Evolutionary conservation across 2,329 filamentous ascomycete species (phyloP), one percentile per base, ranked within the genome.

Genomic region (Arthroderma sp.): DNA sequence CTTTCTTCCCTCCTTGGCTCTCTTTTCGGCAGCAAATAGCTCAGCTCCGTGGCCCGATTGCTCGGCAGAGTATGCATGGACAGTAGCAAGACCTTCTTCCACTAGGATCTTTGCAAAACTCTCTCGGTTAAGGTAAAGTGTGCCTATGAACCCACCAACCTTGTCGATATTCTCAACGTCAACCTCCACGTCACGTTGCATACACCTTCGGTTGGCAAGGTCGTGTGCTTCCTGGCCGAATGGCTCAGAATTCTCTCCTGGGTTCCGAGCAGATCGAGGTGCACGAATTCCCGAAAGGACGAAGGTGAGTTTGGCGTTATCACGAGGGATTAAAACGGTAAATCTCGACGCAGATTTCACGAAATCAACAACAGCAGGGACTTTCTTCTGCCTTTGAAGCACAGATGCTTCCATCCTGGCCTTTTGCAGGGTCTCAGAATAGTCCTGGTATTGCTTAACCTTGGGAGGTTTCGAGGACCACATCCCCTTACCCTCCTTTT

Each of bases 331-430:
- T 6, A 98, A 71, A 32, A 98, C 74, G 28, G 86, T 94, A 66
- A 96, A 98, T 53, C 91, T 79, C 36, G 88, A 94, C 29, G 85
- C 91, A n/a, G 87, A 85, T 68, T 96, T 95, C 71, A 94, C 91
- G 63, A 93, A 98, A 64, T 98, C 91, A 36, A 98, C 87, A 54
- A 98, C 74, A 7, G 84, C 91, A 5, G 91, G 87, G 3, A 96
- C 82, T 65, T 85, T 89, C 72, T 86, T 89, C 64, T 95, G 88
- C 44, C 89, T 79, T 50, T 91, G 85, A 30, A 98, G 74, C 22
- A 86, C 81, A 7, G 85, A 83, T 33, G 94, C 75, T 64, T 94
- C 87, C 44, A 94, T 82, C 74, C 95, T 96, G 51, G 91, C 91
- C 68, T 95, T 94, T 63, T 96, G 89, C 5, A 89, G 68, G 49